These are phyloP conservation scores for Berberis thunbergii DNA, from an alignment of 164 flowering plant genomes.

Conservation along the genomic window DNA sequence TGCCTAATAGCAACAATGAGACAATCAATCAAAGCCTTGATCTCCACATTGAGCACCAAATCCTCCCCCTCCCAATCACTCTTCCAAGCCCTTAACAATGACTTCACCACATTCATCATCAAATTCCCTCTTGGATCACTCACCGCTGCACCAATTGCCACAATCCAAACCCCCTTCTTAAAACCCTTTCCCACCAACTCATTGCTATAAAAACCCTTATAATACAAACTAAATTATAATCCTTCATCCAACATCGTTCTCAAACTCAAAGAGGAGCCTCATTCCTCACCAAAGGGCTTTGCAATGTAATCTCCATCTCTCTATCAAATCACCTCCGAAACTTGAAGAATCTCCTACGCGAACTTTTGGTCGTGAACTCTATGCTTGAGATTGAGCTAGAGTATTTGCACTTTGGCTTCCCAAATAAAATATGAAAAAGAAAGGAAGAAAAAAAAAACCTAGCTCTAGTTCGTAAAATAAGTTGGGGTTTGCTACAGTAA, in stretches of 20 bases:
- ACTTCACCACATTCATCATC: slow-evolving; percentile 45
- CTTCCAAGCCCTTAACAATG: slow-evolving; percentile 17
- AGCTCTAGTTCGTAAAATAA: too few relatives aligned
- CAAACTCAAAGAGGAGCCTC: not conserved
- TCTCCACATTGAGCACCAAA: slow-evolving; percentile 23
- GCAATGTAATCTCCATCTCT: slow-evolving; percentile 37
- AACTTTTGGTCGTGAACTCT: slow-evolving; percentile 42
- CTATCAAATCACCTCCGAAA: slow-evolving; percentile 48
- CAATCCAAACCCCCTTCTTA: slow-evolving; percentile 2
- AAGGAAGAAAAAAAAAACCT: too few relatives aligned
- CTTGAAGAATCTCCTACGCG: slow-evolving; percentile 34
- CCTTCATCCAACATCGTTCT: not conserved
- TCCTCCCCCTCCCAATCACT: slow-evolving; percentile 10
- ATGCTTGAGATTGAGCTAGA: slow-evolving; percentile 32
- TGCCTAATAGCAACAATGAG: slow-evolving; percentile 31
- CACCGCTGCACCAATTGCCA: slow-evolving; percentile 48
- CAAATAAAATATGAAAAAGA: not conserved
- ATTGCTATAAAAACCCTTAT: slow-evolving; percentile 54
- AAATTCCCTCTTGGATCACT: slow-evolving; percentile 43
- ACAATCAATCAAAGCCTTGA: slow-evolving; percentile 60
- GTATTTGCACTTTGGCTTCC: slow-evolving; percentile 24
- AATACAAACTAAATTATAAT: slow-evolving; percentile 34
- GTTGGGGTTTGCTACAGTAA: too few relatives aligned
- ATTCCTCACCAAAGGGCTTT: slow-evolving; percentile 32
- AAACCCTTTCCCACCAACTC: slow-evolving; percentile 19